These are phyloP conservation scores for Tolypocladium pustulatum DNA, from an alignment of 2,329 filamentous ascomycete genomes.

Conservation along the genomic window DNA sequence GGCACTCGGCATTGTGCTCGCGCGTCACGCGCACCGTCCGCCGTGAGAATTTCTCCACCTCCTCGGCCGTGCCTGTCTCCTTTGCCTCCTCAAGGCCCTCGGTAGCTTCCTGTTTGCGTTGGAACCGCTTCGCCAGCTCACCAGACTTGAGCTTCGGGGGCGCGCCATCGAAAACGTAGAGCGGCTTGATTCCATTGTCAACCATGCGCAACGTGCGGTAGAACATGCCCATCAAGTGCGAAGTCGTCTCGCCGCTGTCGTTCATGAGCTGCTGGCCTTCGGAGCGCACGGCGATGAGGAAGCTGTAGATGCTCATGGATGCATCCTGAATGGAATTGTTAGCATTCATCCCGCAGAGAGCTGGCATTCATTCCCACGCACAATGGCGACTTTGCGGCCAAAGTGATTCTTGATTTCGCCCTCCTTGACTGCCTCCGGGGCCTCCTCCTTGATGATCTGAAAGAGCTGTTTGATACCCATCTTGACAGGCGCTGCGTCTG, in stretches of 20 bases:
- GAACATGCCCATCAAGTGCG: slow-evolving; percentile 98
- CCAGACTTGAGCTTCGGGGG: slow-evolving; percentile 96
- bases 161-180: slow-evolving; percentile 96
- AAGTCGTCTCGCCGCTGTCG: slow-evolving; percentile 92
- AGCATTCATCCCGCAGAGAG: background rate
- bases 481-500: slow-evolving; percentile 10
- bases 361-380: slow-evolving; percentile 34
- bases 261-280: slow-evolving; percentile 94
- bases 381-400: slow-evolving; percentile 94
- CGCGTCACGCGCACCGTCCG: slow-evolving; percentile 89
- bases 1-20: slow-evolving; percentile 94
- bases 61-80: slow-evolving; percentile 90
- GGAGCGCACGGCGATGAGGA: slow-evolving; percentile 93
- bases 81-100: slow-evolving; percentile 91
- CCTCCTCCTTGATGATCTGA: slow-evolving; percentile 79
- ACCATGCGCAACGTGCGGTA: slow-evolving; percentile 97
- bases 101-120: slow-evolving; percentile 85
- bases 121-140: slow-evolving; percentile 90
- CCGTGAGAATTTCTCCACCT: slow-evolving; percentile 95
- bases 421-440: slow-evolving; percentile 89
- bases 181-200: slow-evolving; percentile 96
- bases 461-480: slow-evolving; percentile 67
- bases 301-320: slow-evolving; percentile 99
- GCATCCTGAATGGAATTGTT: slow-evolving; percentile 20
- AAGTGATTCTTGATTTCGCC: slow-evolving; percentile 99